Conservation (phyloP, 1,139 yeast species). For the Suhomyces bribrorum region DNA sequence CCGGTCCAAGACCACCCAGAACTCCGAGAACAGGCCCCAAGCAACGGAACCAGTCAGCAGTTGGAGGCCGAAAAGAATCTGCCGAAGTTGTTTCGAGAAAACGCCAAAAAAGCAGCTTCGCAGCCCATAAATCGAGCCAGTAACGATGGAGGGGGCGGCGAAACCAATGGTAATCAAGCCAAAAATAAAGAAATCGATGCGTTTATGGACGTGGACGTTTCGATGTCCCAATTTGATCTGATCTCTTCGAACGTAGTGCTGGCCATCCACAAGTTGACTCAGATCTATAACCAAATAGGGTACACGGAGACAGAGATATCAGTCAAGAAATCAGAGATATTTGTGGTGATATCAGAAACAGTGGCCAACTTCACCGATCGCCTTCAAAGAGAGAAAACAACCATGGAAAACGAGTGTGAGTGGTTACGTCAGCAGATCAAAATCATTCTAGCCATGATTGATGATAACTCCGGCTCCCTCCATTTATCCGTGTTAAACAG, state of each 20-base stretch:
- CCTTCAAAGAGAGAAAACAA: conserved; percentile 39
- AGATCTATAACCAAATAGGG: conserved; percentile 41
- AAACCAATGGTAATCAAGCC: not conserved
- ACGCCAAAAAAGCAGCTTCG: too few relatives aligned
- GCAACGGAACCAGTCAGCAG: too few relatives aligned
- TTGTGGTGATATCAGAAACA: conserved; percentile 42
- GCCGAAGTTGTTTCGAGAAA: too few relatives aligned
- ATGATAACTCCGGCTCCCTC: conserved; percentile 37
- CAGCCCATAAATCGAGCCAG: too few relatives aligned
- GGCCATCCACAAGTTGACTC: conserved; percentile 36
- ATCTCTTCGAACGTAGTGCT: conserved; percentile 26
- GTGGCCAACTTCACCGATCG: conserved; percentile 35
- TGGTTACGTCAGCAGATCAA: conserved; percentile 50
- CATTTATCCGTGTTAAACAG: conserved; percentile 27
- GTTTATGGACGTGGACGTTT: not conserved
- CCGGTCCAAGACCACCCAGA: not conserved
- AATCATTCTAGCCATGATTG: conserved; percentile 42
- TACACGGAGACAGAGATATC: conserved; percentile 37
- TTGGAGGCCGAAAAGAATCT: too few relatives aligned
- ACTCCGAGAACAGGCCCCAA: not conserved
- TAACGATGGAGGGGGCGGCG: not conserved
- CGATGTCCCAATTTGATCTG: conserved; percentile 4
- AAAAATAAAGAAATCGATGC: too few relatives aligned
- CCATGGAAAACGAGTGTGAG: conserved; percentile 47
- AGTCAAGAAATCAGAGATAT: conserved; percentile 40